phyloP scores from a whole-genome alignment of 2,329 filamentous ascomycete species.

The Purpureocillium takamizusanense region DNA sequence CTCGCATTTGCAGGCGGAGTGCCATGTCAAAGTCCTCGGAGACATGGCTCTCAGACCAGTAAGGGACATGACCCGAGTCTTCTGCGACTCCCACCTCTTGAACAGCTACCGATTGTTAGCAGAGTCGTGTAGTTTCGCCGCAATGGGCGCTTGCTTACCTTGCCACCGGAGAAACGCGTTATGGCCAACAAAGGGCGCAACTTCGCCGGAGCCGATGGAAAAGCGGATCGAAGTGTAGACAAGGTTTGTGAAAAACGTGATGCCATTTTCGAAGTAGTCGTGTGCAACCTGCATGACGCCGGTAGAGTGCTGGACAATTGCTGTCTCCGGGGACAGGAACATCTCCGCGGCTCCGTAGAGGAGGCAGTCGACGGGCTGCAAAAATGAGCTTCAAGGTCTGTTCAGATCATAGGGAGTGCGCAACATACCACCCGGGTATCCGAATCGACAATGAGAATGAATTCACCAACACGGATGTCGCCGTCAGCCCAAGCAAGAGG shows the following conservation, averaged over 20 bases:
- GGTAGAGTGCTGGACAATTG: constrained; percentile 63
- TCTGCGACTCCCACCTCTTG: constrained; percentile 20
- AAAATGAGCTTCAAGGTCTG: too few relatives aligned
- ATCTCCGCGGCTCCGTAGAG: constrained; percentile 64
- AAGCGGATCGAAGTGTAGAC: constrained; percentile 67
- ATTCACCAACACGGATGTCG: constrained; percentile 52
- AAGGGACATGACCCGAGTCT: constrained; percentile 48
- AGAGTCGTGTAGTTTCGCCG: not conserved
- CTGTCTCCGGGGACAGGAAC: constrained; percentile 60
- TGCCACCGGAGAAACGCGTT: constrained; percentile 66
- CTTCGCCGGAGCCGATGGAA: constrained; percentile 61
- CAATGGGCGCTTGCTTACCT: constrained; percentile 4
- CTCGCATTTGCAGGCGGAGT: constrained; percentile 59
- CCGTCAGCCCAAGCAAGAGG: constrained; percentile 45
- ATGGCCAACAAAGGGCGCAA: constrained; percentile 69
- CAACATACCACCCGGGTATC: constrained; percentile 51
- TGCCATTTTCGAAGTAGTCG: constrained; percentile 63
- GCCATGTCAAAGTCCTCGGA: constrained; percentile 74
- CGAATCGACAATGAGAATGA: constrained; percentile 59
- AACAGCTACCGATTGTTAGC: constrained; percentile 13
- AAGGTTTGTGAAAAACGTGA: constrained; percentile 72
- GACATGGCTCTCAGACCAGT: constrained; percentile 68
- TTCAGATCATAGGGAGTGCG: not conserved
- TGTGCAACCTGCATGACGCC: constrained; percentile 69
- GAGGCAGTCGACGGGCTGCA: constrained; percentile 51